Evolutionary conservation across 1,284 basidiomycete genomes (phyloP), one percentile per base, ranked within the genome.

Genomic region (Taiwanofungus camphoratus): DNA sequence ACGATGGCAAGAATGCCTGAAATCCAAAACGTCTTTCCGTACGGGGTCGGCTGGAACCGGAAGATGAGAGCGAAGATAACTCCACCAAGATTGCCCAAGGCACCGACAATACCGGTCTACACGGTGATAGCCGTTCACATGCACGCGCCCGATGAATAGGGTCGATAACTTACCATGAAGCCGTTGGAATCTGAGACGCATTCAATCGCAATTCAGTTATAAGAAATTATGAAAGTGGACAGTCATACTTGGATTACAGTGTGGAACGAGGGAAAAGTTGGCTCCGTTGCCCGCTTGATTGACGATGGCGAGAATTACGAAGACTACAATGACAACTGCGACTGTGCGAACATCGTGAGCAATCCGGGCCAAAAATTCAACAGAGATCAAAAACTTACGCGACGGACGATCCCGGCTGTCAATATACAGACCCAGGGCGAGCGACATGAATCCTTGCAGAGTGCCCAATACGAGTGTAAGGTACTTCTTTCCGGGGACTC

Each of bases 241-340:
- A 15, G 34, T 61, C 67, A 51, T 42, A 69, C 71, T 65, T 7
- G 70, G 58, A 44, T 72, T 73, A 52, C 73, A 74, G 52, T 77
- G 76, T 0, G 76, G 75, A 1, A 76, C 73, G 22, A 77, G 62
- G 3, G 73, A 63, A 52, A 78, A 79, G 53, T 73, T 76, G 2
- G 70, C 68, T 3, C 77, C 77, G 45, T 77, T 78, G 0, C 64
- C 75, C 5, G 69, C 59, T 51, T 77, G 73, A 41, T 67, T 67
- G 50, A 69, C 68, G 22, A 70, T 61, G 2, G 66, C 68, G 12
- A 62, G 53, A 13, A 71, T 42, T 9, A 56, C 46, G 44, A 67
- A 51, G 19, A 67, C 38, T 3, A 57, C 59, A 34, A 65, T 58
- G 26, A 62, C 50, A 5, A 52, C 56, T 4, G 51, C 53, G 4